Evolutionary conservation across 192 early-diverging fungal genomes (phyloP), one percentile per base, ranked within the genome.

Genomic region (Coemansia brasiliensis): DNA sequence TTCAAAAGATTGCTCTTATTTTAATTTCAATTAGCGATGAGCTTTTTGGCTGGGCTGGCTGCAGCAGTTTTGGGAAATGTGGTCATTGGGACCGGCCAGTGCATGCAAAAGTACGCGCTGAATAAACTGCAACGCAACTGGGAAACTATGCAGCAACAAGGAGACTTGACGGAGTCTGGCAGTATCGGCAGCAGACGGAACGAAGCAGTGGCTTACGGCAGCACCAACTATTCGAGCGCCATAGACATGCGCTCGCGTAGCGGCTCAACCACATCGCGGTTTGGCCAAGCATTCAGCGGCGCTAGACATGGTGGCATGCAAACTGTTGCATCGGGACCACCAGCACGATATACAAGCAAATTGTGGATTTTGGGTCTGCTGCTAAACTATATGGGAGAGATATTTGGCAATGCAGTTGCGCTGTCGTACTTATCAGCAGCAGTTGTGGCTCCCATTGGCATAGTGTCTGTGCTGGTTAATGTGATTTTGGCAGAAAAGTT

Each of bases 51-150:
- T 15, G 77, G 77, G 29, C 57, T 80, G 15, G 21, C 50, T 1
- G 77, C 77, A 21, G 70, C 77, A 8, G 18, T 80, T 12, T 40
- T 60, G 52, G 77, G 77, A 43, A 80, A 80, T 24, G 61, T 73
- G 39, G 77, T 80, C 5, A 80, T 80, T 55, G 77, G 77, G 41
- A 50, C 64, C 8, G 77, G 71, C 13, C 77, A 80, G 51, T 80
- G 77, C 51, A 17, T 80, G 60, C 77, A 80, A 57, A 80, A 80
- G 45, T 64, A 67, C 44, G 77, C 67, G 43, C 57, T 80, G 29
- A 80, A 73, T 29, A 22, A 18, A 39, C 63, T 80, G 44, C 61
- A 73, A 59, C 63, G 61, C 53, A 65, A 71, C 48, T 66, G 56
- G 59, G 66, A 76, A n/a, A 20, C 50, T 20, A 5, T 5, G 6